A percentile compares a stretch with the other conserved stretches of the same genome.
Evolutionary conservation across 257 asterid species (phyloP).

Genomic region (Pogostemon cablin): DNA sequence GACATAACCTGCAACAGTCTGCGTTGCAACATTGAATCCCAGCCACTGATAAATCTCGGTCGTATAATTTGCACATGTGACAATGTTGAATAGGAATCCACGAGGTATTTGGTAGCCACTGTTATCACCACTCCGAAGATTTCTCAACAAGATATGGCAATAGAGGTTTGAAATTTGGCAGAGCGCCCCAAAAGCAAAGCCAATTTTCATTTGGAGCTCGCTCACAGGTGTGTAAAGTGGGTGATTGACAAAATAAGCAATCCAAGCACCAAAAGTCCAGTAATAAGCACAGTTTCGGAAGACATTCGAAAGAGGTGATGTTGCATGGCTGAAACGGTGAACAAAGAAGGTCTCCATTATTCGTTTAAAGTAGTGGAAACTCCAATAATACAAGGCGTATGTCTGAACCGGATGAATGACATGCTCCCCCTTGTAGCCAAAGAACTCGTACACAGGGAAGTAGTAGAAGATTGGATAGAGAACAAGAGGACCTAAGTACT

Average conservation of each 20-base stretch:
- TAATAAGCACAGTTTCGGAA: conserved; percentile 94
- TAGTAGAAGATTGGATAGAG: conserved; percentile 83
- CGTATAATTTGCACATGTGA: conserved; percentile 96
- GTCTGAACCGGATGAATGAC: conserved; percentile 80
- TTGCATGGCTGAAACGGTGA: conserved; percentile 97
- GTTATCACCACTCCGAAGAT: conserved; percentile 68
- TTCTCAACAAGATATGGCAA: conserved; percentile 90
- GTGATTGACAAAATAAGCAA: conserved; percentile 90
- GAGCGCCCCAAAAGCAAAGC: conserved; percentile 76
- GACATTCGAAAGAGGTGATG: conserved; percentile 91
- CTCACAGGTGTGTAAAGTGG: conserved; percentile 89
- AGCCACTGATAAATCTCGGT: conserved; percentile 99
- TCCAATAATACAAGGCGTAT: conserved; percentile 92
- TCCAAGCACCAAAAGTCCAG: conserved; percentile 89
- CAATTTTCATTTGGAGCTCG: conserved; percentile 85
- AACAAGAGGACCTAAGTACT: conserved; percentile 88
- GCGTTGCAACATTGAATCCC: conserved; percentile 94
- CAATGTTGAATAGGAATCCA: conserved; percentile 89
- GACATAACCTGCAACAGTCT: conserved; percentile 79
- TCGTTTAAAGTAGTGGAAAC: conserved; percentile 91
- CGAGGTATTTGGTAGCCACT: conserved; percentile 92
- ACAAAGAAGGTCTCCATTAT: conserved; percentile 93
- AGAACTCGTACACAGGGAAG: conserved; percentile 60
- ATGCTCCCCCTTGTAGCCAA: conserved; percentile 76
- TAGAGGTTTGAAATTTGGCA: conserved; percentile 89